These are phyloP conservation scores for Didymella exigua DNA, from an alignment of 2,329 filamentous ascomycete species.

Conservation along the genomic window DNA sequence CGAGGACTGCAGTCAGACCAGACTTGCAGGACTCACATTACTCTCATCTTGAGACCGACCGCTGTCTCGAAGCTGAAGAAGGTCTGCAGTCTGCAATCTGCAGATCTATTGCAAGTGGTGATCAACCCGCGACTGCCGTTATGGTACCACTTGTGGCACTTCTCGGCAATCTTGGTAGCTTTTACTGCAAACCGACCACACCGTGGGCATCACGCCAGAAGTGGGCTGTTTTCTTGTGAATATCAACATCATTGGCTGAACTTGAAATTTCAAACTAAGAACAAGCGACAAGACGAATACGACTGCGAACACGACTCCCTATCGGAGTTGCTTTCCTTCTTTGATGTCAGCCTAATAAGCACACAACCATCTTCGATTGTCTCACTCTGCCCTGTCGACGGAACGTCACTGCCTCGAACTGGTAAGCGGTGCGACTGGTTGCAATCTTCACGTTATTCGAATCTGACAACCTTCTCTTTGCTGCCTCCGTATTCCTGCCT, in stretches of 20 bases:
- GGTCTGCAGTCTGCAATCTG: background rate
- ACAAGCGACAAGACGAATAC: background rate
- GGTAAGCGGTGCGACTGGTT: background rate
- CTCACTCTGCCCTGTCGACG: background rate
- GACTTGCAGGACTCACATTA: background rate
- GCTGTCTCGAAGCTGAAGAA: background rate
- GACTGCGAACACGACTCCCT: background rate
- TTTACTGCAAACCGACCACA: background rate
- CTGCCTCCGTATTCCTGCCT: background rate
- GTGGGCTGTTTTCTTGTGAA: background rate
- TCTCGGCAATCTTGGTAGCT: background rate
- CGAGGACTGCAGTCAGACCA: background rate
- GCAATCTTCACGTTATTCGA: background rate
- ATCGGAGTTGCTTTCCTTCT: background rate
- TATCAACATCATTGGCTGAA: background rate
- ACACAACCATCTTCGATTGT: background rate
- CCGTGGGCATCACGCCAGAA: constrained; percentile 2
- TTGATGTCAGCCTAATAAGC: background rate
- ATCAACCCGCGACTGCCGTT: background rate
- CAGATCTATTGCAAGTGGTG: background rate
- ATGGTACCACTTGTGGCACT: background rate
- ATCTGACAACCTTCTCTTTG: background rate
- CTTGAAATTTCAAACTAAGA: background rate
- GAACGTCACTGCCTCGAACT: background rate
- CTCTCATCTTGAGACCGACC: background rate